Evolutionary conservation across 306 rosid species (phyloP).

Genomic region (Ammopiptanthus mongolicus): DNA sequence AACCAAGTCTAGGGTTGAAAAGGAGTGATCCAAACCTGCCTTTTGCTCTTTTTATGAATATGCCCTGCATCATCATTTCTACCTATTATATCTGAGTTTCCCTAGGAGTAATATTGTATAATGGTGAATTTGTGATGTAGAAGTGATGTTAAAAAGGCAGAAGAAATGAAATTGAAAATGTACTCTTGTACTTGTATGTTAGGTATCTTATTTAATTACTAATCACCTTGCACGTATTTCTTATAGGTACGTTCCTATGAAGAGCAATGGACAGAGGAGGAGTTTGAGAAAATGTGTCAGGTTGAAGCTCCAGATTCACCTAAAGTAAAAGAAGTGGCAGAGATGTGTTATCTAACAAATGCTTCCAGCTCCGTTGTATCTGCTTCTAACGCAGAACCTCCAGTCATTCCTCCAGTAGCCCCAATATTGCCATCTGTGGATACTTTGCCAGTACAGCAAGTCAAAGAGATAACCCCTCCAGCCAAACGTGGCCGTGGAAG

Average conservation of each 20-base stretch:
- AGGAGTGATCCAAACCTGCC: neutral
- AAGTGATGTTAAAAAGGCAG: neutral
- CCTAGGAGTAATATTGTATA: neutral
- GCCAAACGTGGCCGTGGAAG: slow-evolving; percentile 96
- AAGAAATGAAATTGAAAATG: neutral
- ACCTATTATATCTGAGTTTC: neutral
- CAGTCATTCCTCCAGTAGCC: slow-evolving; percentile 32
- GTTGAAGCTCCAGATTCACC: slow-evolving; percentile 71
- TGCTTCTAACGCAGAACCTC: slow-evolving; percentile 38
- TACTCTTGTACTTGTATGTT: neutral
- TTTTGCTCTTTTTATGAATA: neutral
- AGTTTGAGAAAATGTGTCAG: slow-evolving; percentile 96
- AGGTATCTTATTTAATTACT: slow-evolving; percentile 5
- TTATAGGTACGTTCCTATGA: slow-evolving; percentile 92
- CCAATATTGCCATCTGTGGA: slow-evolving; percentile 42
- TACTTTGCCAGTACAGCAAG: slow-evolving; percentile 46
- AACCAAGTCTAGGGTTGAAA: neutral
- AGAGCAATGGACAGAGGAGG: slow-evolving; percentile 99
- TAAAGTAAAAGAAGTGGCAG: slow-evolving; percentile 47
- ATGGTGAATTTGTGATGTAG: neutral
- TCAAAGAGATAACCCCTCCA: slow-evolving; percentile 71
- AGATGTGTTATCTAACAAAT: slow-evolving; percentile 33
- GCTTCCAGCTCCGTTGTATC: slow-evolving; percentile 37
- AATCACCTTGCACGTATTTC: neutral
- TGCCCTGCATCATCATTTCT: neutral